phyloP scores from a whole-genome alignment of 2,329 filamentous ascomycete species.

The Thelonectria rubi region DNA sequence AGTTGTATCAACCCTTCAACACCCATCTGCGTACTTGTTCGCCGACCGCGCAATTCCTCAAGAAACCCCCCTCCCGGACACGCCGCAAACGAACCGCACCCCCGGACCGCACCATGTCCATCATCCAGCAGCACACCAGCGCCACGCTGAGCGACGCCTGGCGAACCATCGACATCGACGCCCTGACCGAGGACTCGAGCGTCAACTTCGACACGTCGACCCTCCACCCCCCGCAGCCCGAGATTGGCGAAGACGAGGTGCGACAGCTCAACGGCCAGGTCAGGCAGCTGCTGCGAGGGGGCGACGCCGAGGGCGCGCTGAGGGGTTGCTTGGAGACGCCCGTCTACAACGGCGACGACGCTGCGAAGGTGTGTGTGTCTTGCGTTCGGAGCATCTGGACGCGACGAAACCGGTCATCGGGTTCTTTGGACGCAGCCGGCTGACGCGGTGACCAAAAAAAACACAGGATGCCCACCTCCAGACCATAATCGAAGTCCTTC shows the following conservation, averaged over 20 bases:
- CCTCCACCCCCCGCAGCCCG: slow-evolving; percentile 78
- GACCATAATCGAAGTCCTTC: slow-evolving; percentile 90
- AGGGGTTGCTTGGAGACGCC: slow-evolving; percentile 85
- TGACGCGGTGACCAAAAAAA: not conserved
- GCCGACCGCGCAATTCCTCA: slow-evolving; percentile 11
- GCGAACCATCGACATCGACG: slow-evolving; percentile 95
- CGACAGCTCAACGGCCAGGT: slow-evolving; percentile 82
- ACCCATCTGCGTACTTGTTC: slow-evolving; percentile 19
- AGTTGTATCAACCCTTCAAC: slow-evolving; percentile 36
- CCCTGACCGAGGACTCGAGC: slow-evolving; percentile 87
- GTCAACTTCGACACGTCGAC: slow-evolving; percentile 91
- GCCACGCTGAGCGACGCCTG: slow-evolving; percentile 70
- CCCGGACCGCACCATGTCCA: slow-evolving; percentile 57
- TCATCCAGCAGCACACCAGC: slow-evolving; percentile 71
- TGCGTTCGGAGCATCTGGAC: not conserved
- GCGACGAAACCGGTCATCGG: not conserved
- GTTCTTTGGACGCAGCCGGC: slow-evolving; percentile 16
- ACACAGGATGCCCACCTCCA: slow-evolving; percentile 88
- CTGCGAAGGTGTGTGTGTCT: slow-evolving; percentile 60
- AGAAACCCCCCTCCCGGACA: slow-evolving; percentile 16
- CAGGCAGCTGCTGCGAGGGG: slow-evolving; percentile 85
- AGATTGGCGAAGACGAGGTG: slow-evolving; percentile 80
- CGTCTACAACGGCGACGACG: slow-evolving; percentile 72
- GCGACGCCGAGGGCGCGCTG: slow-evolving; percentile 87
- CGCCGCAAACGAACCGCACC: slow-evolving; percentile 1